phyloP scores from a whole-genome alignment of 2,329 filamentous ascomycete species.

The Bertia moriformis region DNA sequence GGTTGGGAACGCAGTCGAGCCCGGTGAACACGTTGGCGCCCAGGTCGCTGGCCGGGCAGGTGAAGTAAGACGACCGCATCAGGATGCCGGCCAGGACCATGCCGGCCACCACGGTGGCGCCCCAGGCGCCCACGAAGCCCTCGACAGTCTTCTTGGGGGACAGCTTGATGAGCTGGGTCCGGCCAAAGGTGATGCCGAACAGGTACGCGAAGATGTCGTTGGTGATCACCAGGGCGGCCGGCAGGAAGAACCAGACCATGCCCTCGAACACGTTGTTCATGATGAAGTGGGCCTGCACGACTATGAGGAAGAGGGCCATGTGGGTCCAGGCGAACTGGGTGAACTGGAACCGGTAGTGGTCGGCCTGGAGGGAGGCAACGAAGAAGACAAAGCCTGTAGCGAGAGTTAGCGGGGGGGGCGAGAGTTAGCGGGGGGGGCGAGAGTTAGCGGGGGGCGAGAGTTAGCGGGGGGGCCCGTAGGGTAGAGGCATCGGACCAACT shows the following conservation, averaged over 20 bases:
- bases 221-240: constrained; percentile 85
- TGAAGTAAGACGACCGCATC: constrained; percentile 89
- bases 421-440: not conserved
- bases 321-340: constrained; percentile 99
- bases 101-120: constrained; percentile 82
- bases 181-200: constrained; percentile 89
- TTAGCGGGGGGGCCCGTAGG: not conserved
- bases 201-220: constrained; percentile 99
- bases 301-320: constrained; percentile 95
- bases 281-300: constrained; percentile 95
- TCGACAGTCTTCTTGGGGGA: constrained; percentile 99
- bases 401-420: constrained; percentile 13
- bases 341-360: constrained; percentile 96
- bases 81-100: constrained; percentile 69
- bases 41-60: constrained; percentile 91
- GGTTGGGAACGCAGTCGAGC: constrained; percentile 78
- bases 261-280: constrained; percentile 99
- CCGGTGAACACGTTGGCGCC: constrained; percentile 87
- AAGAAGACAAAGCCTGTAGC: constrained; percentile 86
- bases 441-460: constrained; percentile 1
- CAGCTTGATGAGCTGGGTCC: constrained; percentile 91
- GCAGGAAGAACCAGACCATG: constrained; percentile 99
- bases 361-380: constrained; percentile 82
- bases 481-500: constrained; percentile 13
- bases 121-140: constrained; percentile 89